These are phyloP conservation scores for Didymella sp. DNA, from an alignment of 2,329 filamentous ascomycete species.

Conservation along the genomic window DNA sequence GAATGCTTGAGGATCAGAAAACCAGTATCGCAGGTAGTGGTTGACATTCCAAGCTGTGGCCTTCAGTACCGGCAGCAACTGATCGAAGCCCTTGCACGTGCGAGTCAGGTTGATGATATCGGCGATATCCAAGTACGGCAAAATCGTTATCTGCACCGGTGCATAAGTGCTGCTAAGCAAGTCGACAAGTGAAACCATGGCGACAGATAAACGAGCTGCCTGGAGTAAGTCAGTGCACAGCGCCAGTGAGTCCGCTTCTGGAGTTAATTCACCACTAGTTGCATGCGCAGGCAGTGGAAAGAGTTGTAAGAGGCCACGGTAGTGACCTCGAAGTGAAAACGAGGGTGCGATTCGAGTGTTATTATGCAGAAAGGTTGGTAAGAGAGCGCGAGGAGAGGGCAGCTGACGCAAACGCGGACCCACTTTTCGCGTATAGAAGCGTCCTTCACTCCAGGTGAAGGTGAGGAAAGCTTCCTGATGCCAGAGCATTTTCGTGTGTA, in stretches of 20 bases:
- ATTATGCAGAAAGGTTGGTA: no score
- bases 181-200: neutral
- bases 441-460: no score
- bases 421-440: no score
- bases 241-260: neutral
- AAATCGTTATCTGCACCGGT: neutral
- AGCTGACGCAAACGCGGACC: no score
- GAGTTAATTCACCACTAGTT: no score
- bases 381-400: no score
- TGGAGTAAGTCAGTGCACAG: no score
- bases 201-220: neutral
- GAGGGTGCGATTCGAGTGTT: no score
- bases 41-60: conserved; percentile 1
- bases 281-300: no score
- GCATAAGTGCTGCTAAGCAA: neutral
- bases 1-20: conserved; percentile 3
- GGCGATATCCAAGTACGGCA: neutral
- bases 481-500: no score
- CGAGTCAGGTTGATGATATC: neutral
- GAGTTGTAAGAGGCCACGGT: no score
- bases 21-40: neutral
- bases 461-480: neutral
- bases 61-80: conserved; percentile 5
- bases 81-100: conserved; percentile 11
- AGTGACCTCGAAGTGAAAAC: no score